These are phyloP conservation scores for Grosmannia serpens DNA, from an alignment of 2,329 filamentous ascomycete genomes.

Conservation along the genomic window DNA sequence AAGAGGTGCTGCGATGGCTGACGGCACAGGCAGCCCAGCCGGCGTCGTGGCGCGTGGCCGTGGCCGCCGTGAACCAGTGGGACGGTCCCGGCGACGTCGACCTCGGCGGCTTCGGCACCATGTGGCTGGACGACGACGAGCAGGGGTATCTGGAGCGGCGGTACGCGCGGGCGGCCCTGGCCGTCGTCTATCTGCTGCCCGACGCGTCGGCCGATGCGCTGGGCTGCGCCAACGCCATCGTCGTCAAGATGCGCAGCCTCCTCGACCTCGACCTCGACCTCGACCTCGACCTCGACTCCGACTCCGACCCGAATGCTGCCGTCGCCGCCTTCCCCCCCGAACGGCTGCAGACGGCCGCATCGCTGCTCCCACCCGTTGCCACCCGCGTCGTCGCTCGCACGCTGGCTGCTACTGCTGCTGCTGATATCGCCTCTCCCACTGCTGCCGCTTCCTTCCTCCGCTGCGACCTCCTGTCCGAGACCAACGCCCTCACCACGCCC, in stretches of 20 bases:
- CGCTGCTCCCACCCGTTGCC: constrained; percentile 30
- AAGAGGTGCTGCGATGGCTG: constrained; percentile 58
- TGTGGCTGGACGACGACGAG: constrained; percentile 48
- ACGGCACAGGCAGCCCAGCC: constrained; percentile 39
- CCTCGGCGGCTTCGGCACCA: constrained; percentile 45
- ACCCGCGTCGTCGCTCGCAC: background rate
- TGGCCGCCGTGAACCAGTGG: constrained; percentile 57
- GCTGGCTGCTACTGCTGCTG: background rate
- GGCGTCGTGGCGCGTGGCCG: constrained; percentile 49
- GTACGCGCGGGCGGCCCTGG: constrained; percentile 58
- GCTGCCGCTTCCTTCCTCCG: constrained; percentile 25
- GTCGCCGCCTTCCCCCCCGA: background rate
- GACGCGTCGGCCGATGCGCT: constrained; percentile 48
- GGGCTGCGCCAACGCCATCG: constrained; percentile 46
- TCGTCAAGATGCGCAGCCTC: constrained; percentile 46
- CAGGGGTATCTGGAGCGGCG: constrained; percentile 47
- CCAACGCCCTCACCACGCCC: constrained; percentile 56
- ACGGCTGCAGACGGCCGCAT: constrained; percentile 31
- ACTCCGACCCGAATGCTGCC: no score
- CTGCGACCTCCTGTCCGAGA: constrained; percentile 41
- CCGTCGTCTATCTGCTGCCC: constrained; percentile 55
- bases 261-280: no score
- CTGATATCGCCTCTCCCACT: background rate
- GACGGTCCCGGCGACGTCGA: constrained; percentile 62
- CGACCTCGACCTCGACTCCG: constrained; percentile 25